A percentile compares a stretch with the other conserved stretches of the same genome.
phyloP scores from a whole-genome alignment of 306 rosid species.

The Malus sylvestris region DNA sequence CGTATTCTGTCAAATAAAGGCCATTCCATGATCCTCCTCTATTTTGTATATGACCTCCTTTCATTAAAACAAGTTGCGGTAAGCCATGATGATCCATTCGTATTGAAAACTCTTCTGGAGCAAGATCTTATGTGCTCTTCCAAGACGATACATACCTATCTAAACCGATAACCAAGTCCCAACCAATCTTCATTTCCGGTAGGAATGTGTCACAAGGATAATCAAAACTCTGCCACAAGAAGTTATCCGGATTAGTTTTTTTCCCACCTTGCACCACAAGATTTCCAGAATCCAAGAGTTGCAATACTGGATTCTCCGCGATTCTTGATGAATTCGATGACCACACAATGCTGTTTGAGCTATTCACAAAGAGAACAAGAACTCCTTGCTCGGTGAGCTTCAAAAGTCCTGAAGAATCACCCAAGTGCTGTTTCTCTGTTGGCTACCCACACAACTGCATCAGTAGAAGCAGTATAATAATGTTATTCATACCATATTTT shows the following conservation, averaged over 20 bases:
- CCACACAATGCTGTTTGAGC: too few species aligned
- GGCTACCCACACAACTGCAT: constrained; percentile 14
- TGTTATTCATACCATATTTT: too few species aligned
- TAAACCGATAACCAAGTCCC: constrained; percentile 27
- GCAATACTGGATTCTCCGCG: not conserved
- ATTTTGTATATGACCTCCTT: constrained; percentile 16
- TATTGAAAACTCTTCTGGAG: constrained; percentile 32
- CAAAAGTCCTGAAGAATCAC: constrained; percentile 9
- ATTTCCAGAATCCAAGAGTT: too few species aligned
- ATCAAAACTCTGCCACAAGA: too few species aligned
- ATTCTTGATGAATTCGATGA: too few species aligned
- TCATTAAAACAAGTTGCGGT: constrained; percentile 26
- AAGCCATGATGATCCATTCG: not conserved
- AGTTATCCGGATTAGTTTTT: too few species aligned
- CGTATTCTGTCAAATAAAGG: too few species aligned
- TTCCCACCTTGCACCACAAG: too few species aligned
- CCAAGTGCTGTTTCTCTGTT: constrained; percentile 16
- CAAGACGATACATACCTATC: constrained; percentile 25
- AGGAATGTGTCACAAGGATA: too few species aligned
- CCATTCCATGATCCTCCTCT: not conserved
- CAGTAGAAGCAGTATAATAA: too few species aligned
- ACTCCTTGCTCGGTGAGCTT: not conserved
- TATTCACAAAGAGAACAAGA: too few species aligned
- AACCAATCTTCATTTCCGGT: constrained; percentile 21
- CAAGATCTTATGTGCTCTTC: constrained; percentile 41